Percentiles rank a stretch among this genome's conserved stretches.
phyloP scores from a whole-genome alignment of 2,329 filamentous ascomycete genomes.

The Aspergillus tanneri region DNA sequence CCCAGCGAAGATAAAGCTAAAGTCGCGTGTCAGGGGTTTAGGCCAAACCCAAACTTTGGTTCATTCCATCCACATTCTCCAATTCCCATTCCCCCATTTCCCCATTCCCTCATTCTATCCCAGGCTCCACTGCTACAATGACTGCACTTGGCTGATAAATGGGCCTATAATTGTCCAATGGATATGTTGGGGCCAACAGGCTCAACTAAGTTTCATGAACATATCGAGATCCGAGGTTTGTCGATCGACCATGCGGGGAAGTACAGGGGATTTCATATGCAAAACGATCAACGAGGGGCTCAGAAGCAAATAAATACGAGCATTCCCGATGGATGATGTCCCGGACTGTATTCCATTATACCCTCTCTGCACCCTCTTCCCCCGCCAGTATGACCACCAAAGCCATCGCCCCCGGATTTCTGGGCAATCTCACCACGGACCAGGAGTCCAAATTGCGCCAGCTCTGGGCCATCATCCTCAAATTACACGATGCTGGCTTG shows the following conservation, averaged over 20 bases:
- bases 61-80: no score
- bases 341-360: not conserved
- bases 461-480: constrained; percentile 75
- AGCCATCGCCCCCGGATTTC: constrained; percentile 57
- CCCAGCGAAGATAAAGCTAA: no score
- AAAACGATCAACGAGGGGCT: constrained; percentile 5
- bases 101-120: no score
- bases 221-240: constrained; percentile 21
- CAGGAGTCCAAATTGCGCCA: constrained; percentile 84
- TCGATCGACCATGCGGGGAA: constrained; percentile 14
- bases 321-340: not conserved
- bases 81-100: no score
- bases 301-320: not conserved
- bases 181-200: not conserved
- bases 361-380: not conserved
- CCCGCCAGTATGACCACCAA: not conserved
- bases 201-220: not conserved
- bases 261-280: constrained; percentile 18
- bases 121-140: not conserved
- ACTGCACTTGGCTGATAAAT: not conserved
- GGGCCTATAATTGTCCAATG: not conserved
- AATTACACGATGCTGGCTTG: constrained; percentile 51
- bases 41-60: no score
- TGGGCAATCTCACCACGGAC: constrained; percentile 79
- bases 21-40: no score